phyloP scores from a whole-genome alignment of 257 asterid genomes.

The Henckelia pumila region DNA sequence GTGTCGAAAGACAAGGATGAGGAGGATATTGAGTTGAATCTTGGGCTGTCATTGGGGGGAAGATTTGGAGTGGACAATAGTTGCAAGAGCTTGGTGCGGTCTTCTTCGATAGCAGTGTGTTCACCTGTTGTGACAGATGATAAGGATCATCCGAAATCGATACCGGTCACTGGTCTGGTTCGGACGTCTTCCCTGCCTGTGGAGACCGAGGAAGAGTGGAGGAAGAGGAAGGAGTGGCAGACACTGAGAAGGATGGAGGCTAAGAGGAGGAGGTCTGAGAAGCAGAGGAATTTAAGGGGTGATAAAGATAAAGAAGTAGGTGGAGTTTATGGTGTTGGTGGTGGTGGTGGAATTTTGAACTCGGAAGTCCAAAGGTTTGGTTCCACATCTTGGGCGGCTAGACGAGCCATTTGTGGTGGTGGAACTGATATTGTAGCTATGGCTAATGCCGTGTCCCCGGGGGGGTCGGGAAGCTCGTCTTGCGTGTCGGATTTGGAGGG shows the following conservation, averaged over 20 bases:
- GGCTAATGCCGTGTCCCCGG: constrained; percentile 46
- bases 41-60: constrained; percentile 93
- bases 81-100: constrained; percentile 49
- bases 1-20: constrained; percentile 29
- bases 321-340: constrained; percentile 23
- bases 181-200: constrained; percentile 86
- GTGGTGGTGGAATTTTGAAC: constrained; percentile 30
- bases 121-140: constrained; percentile 65
- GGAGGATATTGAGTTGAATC: constrained; percentile 70
- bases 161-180: constrained; percentile 40
- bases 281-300: constrained; percentile 53
- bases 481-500: constrained; percentile 58
- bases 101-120: constrained; percentile 76
- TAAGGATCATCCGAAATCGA: constrained; percentile 37
- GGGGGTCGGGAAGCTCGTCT: constrained; percentile 78
- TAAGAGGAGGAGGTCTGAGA: constrained; percentile 83
- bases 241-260: constrained; percentile 91
- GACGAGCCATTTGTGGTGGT: constrained; percentile 33
- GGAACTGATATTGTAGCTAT: constrained; percentile 41
- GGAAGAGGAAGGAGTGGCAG: constrained; percentile 91
- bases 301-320: constrained; percentile 46
- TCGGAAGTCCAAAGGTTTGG: neutral
- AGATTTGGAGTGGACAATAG: constrained; percentile 85
- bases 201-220: constrained; percentile 91
- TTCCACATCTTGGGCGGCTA: constrained; percentile 30